Percentiles rank a stretch among this genome's conserved stretches.
These are phyloP conservation scores for Solanum hybrid DNA, from an alignment of 305 asterid species.

Conservation along the genomic window DNA sequence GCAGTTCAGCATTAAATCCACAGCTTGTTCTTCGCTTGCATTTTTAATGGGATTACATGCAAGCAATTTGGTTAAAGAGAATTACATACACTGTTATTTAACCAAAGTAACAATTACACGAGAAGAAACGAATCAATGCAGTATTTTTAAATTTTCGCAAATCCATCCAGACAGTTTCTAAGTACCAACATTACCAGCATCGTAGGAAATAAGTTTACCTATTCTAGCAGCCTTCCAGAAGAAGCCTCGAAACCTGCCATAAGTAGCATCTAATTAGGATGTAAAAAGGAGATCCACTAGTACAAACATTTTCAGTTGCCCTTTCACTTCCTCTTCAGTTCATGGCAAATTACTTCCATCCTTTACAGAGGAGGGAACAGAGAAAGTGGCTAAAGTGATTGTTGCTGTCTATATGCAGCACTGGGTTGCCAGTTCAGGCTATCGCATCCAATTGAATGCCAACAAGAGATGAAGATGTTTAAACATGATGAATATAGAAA, in stretches of 20 bases:
- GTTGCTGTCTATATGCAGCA: neutral
- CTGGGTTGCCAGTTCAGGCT: neutral
- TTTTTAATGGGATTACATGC: neutral
- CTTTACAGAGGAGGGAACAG: neutral
- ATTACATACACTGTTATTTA: neutral
- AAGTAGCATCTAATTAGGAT: neutral
- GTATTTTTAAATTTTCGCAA: neutral
- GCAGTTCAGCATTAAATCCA: neutral
- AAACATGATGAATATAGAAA: neutral
- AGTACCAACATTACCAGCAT: neutral
- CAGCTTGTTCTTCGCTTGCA: neutral
- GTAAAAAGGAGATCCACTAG: neutral
- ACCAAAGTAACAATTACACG: neutral
- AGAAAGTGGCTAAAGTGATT: neutral
- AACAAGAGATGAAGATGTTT: neutral
- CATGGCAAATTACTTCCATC: neutral
- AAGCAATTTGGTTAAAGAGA: neutral
- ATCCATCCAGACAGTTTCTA: neutral
- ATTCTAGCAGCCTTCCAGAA: slow-evolving; percentile 92
- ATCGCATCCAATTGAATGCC: neutral
- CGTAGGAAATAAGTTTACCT: slow-evolving; percentile 25
- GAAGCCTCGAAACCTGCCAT: slow-evolving; percentile 75
- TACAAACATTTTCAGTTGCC: neutral
- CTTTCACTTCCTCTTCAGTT: neutral
- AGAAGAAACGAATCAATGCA: neutral